Evolutionary conservation across 805 yeast genomes (phyloP), one percentile per base, ranked within the genome.

Genomic region (Diddensiella santjacobensis): DNA sequence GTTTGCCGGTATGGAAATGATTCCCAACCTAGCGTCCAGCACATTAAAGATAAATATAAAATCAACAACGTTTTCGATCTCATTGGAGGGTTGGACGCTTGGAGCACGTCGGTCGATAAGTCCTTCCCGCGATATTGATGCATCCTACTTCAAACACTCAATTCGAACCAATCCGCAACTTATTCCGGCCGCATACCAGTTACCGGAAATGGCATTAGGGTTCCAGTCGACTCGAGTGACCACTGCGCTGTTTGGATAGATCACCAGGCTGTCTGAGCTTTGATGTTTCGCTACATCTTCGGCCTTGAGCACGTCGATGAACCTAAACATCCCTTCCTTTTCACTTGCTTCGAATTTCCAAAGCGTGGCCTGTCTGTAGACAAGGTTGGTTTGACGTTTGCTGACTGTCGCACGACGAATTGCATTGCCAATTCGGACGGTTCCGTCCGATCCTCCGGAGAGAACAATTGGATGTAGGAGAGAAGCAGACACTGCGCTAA

Each of bases 1-100:
- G 71, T 91, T 17, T 93, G 99, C 65, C 73, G 97, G 26, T 81
- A 74, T 60, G 99, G 99, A 6, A 89, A 87, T 63, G 98, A 93
- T 62, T 90, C 98, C 0, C 89, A 86, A 58, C 64, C 80, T 15
- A 95, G 96, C 0, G 81, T 85, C 1, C 65, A 72, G 48, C 66
- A 72, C 39, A 64, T 90, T 40, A 70, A 74, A 43, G 78, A 77
- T 20, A 71, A 72, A 1, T 70, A 77, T 40, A 78, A 79, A 0
- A 66, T 78, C 15, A 49, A 59, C 0, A 64, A 75, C 17, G 87
- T 79, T 0, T 74, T 67, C 44, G 96, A 91, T 62, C 71, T 91
- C 3, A 70, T 63, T 8, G 98, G 98, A 1, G 99, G 99, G 0
- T 68, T 89, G 20, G 69, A 72, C 45, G 74, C 70, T 53, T 89